A percentile compares a stretch with the other conserved stretches of the same genome.
Evolutionary conservation across 805 yeast genomes (phyloP).

Genomic region (Kodamaea lidongshanica): DNA sequence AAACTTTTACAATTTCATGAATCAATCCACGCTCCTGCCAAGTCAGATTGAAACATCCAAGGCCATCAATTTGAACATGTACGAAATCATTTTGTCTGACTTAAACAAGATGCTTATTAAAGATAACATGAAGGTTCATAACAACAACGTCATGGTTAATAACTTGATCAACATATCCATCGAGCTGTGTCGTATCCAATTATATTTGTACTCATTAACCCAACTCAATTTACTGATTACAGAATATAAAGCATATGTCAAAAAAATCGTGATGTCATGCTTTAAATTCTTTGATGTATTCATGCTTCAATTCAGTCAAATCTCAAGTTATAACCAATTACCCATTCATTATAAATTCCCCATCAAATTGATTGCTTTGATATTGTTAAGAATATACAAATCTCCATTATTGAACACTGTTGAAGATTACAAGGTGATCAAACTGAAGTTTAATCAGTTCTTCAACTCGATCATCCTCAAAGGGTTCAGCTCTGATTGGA

Average conservation of each 20-base stretch:
- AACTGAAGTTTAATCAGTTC: conserved; percentile 18
- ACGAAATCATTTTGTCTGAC: conserved; percentile 34
- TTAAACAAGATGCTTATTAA: conserved; percentile 11
- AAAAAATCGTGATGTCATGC: conserved; percentile 21
- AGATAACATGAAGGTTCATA: too few relatives aligned
- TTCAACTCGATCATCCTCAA: conserved; percentile 13
- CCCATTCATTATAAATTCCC: conserved; percentile 38
- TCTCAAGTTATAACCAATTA: conserved; percentile 21
- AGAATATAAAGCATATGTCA: conserved; percentile 25
- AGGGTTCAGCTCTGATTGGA: conserved; percentile 18
- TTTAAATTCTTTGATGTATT: conserved; percentile 22
- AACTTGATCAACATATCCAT: conserved; percentile 27
- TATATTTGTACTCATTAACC: conserved; percentile 28
- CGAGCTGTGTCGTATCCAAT: conserved; percentile 33
- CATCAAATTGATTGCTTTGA: conserved; percentile 27
- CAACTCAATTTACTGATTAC: conserved; percentile 14
- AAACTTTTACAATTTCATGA: conserved; percentile 27
- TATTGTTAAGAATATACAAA: conserved; percentile 28
- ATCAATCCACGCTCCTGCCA: conserved; percentile 12
- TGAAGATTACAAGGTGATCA: conserved; percentile 21
- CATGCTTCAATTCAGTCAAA: conserved; percentile 15
- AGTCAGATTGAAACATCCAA: conserved; percentile 21
- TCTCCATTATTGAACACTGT: conserved; percentile 24
- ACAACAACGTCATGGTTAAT: conserved; percentile 15
- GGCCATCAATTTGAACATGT: conserved; percentile 37